These are phyloP conservation scores for Paecilomyces formosus DNA, from an alignment of 2,329 filamentous ascomycete species.

Conservation along the genomic window DNA sequence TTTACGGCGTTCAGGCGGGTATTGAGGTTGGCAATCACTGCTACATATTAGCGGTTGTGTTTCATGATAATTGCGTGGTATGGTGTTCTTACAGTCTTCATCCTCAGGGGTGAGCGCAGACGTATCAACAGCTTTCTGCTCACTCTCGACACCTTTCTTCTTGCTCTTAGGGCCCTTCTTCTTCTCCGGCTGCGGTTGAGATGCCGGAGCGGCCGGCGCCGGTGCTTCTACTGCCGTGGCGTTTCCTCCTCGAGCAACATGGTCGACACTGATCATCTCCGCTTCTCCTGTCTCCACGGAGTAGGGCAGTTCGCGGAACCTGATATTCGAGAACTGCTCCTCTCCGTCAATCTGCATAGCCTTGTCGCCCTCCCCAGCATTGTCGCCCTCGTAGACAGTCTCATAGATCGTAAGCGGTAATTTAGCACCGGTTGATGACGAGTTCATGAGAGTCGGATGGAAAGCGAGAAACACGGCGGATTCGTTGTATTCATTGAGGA, in stretches of 20 bases:
- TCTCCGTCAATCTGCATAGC: constrained; percentile 67
- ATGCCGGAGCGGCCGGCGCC: constrained; percentile 6
- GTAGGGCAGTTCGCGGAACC: constrained; percentile 77
- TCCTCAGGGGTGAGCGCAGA: constrained; percentile 50
- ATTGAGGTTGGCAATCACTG: constrained; percentile 61
- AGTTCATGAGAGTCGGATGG: constrained; percentile 56
- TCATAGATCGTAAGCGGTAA: constrained; percentile 90
- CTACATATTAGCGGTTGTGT: constrained; percentile 4
- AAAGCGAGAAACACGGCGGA: constrained; percentile 83
- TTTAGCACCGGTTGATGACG: constrained; percentile 59
- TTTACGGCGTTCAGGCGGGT: constrained; percentile 89
- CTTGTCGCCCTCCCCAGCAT: constrained; percentile 47
- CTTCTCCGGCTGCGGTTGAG: constrained; percentile 11
- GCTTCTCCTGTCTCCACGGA: constrained; percentile 89
- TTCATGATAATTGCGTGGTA: neutral
- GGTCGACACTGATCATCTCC: constrained; percentile 96
- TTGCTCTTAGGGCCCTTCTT: constrained; percentile 18
- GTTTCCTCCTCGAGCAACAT: constrained; percentile 77
- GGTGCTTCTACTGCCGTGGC: constrained; percentile 53
- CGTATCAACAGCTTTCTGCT: constrained; percentile 20
- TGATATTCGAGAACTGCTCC: constrained; percentile 52
- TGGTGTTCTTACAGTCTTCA: constrained; percentile 48
- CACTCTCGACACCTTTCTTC: constrained; percentile 29
- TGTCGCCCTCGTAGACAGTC: constrained; percentile 67
- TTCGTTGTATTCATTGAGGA: constrained; percentile 70